Evolutionary conservation across 2,329 filamentous ascomycete genomes (phyloP), one percentile per base, ranked within the genome.

Genomic region (Leptoxyphium fumago): DNA sequence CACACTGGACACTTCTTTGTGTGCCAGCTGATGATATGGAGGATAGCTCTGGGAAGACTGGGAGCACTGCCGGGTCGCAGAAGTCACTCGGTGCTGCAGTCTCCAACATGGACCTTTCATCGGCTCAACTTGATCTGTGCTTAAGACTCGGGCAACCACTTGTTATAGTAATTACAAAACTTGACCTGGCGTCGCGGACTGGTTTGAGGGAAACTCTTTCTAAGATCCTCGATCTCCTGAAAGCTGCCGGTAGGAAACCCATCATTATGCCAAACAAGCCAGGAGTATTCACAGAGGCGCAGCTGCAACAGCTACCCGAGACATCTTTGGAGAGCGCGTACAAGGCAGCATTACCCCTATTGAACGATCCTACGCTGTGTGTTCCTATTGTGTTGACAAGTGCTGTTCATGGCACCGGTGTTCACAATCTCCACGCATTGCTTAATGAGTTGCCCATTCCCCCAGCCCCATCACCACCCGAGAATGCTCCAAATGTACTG

Each of bases 341-440:
- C 44, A 68, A 68, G 7, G 63, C 77, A 7, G 64, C 81, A n/a
- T 57, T 69, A 42, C 62, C 62, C 21, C 69, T 84, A 18, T 55
- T 64, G 2, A 58, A 66, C 14, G 64, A 65, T 61, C 69, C 48
- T 56, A 64, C 52, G 17, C 57, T 55, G 1, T 68, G 77, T 29
- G 82, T 96, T 1, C 91, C 91, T 0, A 88, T 98, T 41, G 66
- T 95, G 1, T 71, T 96, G 46, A 89, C 87, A 2, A 95, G 88
- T 57, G 79, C 87, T 3, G 80, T 94, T 2, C 85, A 82, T 52
- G 91, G 89, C 0, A 80, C 74, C 10, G 89, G 91, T 0, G 82
- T 96, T 44, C 78, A 79, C 5, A 75, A 83, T 44, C 61, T 94
- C 17, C 91, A 96, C 64, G 84, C 86, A 14, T 71, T 96, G 15